Percentiles rank a stretch among this genome's conserved stretches.
Evolutionary conservation across 352 stramenopile genomes (phyloP).

Genomic region (Peronospora farinosa): DNA sequence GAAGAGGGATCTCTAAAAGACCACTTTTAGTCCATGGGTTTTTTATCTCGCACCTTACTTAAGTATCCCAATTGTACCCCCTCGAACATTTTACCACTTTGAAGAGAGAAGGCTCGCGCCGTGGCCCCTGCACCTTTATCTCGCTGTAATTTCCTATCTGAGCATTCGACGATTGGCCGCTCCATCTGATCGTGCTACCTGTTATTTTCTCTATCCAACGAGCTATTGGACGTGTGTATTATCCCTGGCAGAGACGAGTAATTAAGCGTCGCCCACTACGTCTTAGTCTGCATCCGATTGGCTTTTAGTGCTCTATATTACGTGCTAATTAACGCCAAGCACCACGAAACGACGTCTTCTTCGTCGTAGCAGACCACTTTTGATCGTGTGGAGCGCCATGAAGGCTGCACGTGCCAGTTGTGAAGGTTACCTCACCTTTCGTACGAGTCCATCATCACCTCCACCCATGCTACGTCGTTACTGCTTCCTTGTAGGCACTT

Average conservation of each 20-base stretch:
- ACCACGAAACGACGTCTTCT: conserved; percentile 21
- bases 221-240: conserved; percentile 5
- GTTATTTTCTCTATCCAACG: conserved; percentile 7
- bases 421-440: conserved; percentile 82
- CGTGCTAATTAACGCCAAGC: conserved; percentile 9
- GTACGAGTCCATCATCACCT: conserved; percentile 79
- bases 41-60: neutral
- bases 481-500: conserved; percentile 84
- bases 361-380: conserved; percentile 14
- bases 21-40: neutral
- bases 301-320: conserved; percentile 1
- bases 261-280: conserved; percentile 3
- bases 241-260: conserved; percentile 8
- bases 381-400: conserved; percentile 53
- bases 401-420: conserved; percentile 76
- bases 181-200: conserved; percentile 1
- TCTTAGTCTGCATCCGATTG: conserved; percentile 6
- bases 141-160: conserved; percentile 6
- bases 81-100: conserved; percentile 5
- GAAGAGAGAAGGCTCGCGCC: conserved; percentile 29
- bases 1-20: neutral
- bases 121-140: conserved; percentile 7
- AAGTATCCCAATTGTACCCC: neutral
- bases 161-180: neutral
- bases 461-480: conserved; percentile 83